Percentiles rank a stretch among this genome's conserved stretches.
phyloP scores from a whole-genome alignment of 768 basidiomycete genomes.

The Collybia nuda region DNA sequence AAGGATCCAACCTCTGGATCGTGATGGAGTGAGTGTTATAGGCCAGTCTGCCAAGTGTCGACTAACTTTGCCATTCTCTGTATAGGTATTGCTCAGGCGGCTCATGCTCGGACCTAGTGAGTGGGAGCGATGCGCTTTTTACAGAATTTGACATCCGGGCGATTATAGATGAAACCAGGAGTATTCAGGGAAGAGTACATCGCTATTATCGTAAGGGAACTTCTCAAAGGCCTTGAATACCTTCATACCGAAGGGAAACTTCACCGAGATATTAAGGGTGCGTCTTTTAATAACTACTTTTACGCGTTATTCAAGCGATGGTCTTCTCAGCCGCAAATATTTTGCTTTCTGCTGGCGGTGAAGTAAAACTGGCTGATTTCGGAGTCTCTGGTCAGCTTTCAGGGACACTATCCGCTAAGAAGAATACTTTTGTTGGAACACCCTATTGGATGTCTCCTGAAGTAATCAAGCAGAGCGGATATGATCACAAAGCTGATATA shows the following conservation, averaged over 20 bases:
- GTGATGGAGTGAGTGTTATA: constrained; percentile 82
- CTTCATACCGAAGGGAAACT: constrained; percentile 95
- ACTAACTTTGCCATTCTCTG: constrained; percentile 4
- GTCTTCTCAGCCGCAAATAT: constrained; percentile 81
- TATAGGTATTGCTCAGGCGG: constrained; percentile 94
- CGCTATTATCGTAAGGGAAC: constrained; percentile 92
- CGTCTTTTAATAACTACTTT: constrained; percentile 10
- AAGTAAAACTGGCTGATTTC: constrained; percentile 98
- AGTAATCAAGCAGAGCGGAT: constrained; percentile 99
- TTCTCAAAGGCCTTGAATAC: constrained; percentile 91
- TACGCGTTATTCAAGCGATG: constrained; percentile 5
- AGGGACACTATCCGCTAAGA: constrained; percentile 89
- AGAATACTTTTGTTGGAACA: constrained; percentile 97
- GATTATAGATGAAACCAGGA: constrained; percentile 90
- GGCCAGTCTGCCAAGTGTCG: background rate
- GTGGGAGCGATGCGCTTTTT: constrained; percentile 22
- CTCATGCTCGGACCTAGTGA: constrained; percentile 93
- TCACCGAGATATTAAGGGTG: constrained; percentile 99
- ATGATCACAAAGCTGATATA: constrained; percentile 98
- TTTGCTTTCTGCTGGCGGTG: constrained; percentile 85
- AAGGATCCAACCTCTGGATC: constrained; percentile 97
- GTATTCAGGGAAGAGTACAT: constrained; percentile 99
- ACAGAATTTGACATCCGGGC: constrained; percentile 3
- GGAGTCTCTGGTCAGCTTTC: constrained; percentile 98
- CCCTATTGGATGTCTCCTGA: constrained; percentile 99